A percentile compares a stretch with the other conserved stretches of the same genome.
Conservation (phyloP, 257 asterid genomes). For the Voacanga thouarsii region DNA sequence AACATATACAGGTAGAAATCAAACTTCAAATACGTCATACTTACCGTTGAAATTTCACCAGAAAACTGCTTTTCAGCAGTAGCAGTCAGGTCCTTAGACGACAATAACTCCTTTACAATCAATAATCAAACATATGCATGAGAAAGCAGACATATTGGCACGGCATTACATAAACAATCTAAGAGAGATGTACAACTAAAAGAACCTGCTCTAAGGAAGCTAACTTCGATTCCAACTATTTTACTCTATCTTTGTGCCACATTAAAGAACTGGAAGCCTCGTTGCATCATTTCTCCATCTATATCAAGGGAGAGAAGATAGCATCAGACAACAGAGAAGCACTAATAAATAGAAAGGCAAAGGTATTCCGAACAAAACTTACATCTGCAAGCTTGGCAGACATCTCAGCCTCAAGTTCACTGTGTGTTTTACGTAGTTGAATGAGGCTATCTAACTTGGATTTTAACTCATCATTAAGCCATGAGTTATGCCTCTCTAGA, state of each 20-base stretch:
- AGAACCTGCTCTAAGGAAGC: no score
- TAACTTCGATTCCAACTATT: no score
- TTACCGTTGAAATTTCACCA: constrained; percentile 77
- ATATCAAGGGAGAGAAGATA: no score
- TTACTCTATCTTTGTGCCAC: no score
- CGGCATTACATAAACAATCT: background rate
- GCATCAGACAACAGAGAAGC: no score
- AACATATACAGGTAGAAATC: no score
- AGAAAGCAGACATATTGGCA: constrained; percentile 6
- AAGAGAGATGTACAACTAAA: no score
- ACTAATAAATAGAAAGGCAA: no score
- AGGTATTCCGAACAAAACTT: constrained; percentile 22
- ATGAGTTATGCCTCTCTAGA: constrained; percentile 78
- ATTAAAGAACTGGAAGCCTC: no score
- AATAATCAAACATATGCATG: constrained; percentile 8
- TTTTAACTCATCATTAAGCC: constrained; percentile 90
- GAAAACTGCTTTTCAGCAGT: constrained; percentile 65
- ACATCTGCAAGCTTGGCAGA: constrained; percentile 70
- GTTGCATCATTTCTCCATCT: no score
- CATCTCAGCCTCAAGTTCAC: constrained; percentile 82
- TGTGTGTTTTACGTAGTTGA: constrained; percentile 56
- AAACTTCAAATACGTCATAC: constrained; percentile 13
- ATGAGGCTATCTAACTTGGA: constrained; percentile 56
- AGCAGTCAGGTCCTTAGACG: constrained; percentile 65
- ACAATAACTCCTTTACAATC: constrained; percentile 55